Conservation (phyloP, 495 filamentous ascomycete genomes). For the Oleoguttula mirabilis region DNA sequence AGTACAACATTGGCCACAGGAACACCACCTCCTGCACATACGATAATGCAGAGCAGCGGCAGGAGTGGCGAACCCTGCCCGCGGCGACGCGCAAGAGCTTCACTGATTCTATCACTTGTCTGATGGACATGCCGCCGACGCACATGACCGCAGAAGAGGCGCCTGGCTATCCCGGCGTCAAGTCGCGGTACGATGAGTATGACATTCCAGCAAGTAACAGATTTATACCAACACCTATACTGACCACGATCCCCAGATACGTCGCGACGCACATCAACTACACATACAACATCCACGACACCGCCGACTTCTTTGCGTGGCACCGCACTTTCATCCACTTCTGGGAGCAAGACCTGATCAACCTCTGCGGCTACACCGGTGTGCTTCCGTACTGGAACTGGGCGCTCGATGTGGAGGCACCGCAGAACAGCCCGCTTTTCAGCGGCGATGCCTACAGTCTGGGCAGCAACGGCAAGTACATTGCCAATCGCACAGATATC, state of each 20-base stretch:
- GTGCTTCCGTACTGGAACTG: slow-evolving; percentile 46
- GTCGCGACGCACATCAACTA: slow-evolving; percentile 55
- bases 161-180: slow-evolving; percentile 32
- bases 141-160: slow-evolving; percentile 8
- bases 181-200: slow-evolving; percentile 56
- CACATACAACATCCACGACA: slow-evolving; percentile 48
- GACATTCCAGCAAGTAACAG: too few species aligned
- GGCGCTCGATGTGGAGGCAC: slow-evolving; percentile 30
- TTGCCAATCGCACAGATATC: slow-evolving; percentile 20
- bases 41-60: neutral
- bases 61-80: slow-evolving; percentile 4
- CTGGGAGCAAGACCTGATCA: slow-evolving; percentile 53
- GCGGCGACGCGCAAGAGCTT: slow-evolving; percentile 5
- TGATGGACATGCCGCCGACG: slow-evolving; percentile 1
- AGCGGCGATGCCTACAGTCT: slow-evolving; percentile 33
- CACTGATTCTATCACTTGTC: slow-evolving; percentile 6
- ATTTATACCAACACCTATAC: too few species aligned
- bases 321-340: slow-evolving; percentile 54
- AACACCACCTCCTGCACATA: slow-evolving; percentile 4
- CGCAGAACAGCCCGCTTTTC: slow-evolving; percentile 33
- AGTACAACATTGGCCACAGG: slow-evolving; percentile 1
- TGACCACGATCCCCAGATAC: too few species aligned
- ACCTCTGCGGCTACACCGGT: slow-evolving; percentile 59
- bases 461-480: slow-evolving; percentile 37
- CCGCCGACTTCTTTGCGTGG: slow-evolving; percentile 54